Evolutionary conservation across 495 filamentous ascomycete genomes (phyloP).

Genomic region (Cairneyella variabilis): DNA sequence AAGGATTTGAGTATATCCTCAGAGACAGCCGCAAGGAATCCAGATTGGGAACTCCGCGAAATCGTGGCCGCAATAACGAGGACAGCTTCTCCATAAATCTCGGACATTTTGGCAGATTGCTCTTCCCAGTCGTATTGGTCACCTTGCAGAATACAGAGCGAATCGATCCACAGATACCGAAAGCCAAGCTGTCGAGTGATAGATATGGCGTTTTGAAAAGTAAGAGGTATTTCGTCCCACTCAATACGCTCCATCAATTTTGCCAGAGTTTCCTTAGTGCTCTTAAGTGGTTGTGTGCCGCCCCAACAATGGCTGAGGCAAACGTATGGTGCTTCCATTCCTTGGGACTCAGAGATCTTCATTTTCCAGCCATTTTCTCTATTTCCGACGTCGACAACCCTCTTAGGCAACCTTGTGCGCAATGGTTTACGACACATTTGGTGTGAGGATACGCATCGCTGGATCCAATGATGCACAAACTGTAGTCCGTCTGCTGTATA

Average conservation of each 20-base stretch:
- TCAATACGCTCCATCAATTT: neutral
- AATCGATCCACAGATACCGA: no score
- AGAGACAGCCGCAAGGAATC: neutral
- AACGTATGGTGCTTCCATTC: conserved; percentile 6
- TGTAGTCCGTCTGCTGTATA: no score
- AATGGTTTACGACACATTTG: no score
- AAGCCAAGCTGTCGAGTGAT: conserved; percentile 20
- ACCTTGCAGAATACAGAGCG: no score
- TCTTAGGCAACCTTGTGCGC: no score
- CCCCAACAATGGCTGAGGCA: conserved; percentile 25
- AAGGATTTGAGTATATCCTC: neutral
- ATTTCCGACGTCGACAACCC: conserved; percentile 20
- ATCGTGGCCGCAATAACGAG: conserved; percentile 16
- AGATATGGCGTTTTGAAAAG: conserved; percentile 20
- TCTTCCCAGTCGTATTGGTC: conserved; percentile 14
- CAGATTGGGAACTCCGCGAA: neutral
- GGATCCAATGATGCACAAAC: no score
- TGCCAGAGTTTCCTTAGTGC: conserved; percentile 3
- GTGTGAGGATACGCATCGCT: no score
- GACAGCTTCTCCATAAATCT: conserved; percentile 11
- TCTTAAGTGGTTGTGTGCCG: neutral
- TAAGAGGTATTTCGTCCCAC: conserved; percentile 10
- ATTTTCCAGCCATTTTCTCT: neutral
- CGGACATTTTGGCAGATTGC: conserved; percentile 18
- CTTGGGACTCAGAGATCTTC: conserved; percentile 6